Base-by-base conservation (phyloP, 2,329 filamentous ascomycete genomes). In the Ophiosphaerella herpotricha region DNA sequence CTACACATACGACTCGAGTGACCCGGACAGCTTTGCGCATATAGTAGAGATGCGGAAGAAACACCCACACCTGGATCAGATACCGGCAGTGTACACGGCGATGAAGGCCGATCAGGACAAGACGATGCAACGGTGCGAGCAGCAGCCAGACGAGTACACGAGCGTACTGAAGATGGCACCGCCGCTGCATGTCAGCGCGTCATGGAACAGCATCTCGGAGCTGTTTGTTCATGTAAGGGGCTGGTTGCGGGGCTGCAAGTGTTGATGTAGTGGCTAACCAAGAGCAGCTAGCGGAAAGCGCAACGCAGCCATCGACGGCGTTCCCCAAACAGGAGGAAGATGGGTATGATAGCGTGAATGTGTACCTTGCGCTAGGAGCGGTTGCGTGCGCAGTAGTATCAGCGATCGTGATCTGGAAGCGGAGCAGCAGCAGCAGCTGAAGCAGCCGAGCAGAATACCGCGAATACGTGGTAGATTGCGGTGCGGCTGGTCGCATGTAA, bases 101-200 rank as follows among this genome's bases (percentile, higher is more conserved):
- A 80, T 97, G 51, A 99, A 99, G 74, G 94, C 94, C 2, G 94
- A 99, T 73, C 85, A 89, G 60, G 94, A 99, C 73, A 96, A 96
- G 73, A 95, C 93, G 3, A 97, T 91, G n/a, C 94, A 99, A 75
- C 84, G 94, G 51, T 89, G 89, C 52, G 91, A 96, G 56, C 93
- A 97, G 73, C 72, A 74, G 57, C 94, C 94, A 1, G 94, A 99
- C 69, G 87, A 91, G 57, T 97, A 97, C 74, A 95, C 92, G 0
- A 85, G 87, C 43, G 82, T 83, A 33, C 78, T 96, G 61, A 92
- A 90, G 70, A 96, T 97, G 89, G 86, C 89, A 47, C 87, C 92
- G 2, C 94, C 94, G 5, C 78, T 97, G 35, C 95, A 99, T 75
- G 94, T 97, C 45, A 96, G 91, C 67, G 91, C 94, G 26, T 94